A percentile compares a stretch with the other conserved stretches of the same genome.
phyloP scores from a whole-genome alignment of 2,329 filamentous ascomycete genomes.

The Aspergillus brunneoviolaceus region DNA sequence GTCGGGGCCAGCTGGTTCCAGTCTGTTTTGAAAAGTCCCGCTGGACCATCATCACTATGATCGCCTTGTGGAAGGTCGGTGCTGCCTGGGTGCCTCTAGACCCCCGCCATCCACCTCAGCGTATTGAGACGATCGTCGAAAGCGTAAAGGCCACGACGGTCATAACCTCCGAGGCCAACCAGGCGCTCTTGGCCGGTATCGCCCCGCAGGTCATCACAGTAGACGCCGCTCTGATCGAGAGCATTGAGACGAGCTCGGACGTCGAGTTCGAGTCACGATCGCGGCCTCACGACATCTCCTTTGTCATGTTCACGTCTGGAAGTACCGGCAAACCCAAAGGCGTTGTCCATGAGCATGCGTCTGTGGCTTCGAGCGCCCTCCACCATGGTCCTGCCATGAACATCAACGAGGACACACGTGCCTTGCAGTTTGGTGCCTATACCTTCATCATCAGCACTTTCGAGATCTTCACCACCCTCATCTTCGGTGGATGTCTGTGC shows the following conservation, averaged over 20 bases:
- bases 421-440: neutral
- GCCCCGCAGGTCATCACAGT: neutral
- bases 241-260: neutral
- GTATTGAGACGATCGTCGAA: neutral
- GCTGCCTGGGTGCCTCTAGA: slow-evolving; percentile 5
- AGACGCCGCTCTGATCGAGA: neutral
- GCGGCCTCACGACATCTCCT: neutral
- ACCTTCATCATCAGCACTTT: neutral
- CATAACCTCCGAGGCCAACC: neutral
- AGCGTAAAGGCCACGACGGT: neutral
- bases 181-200: neutral
- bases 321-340: slow-evolving; percentile 60
- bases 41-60: slow-evolving; percentile 15
- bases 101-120: neutral
- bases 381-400: neutral
- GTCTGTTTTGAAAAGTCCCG: slow-evolving; percentile 14
- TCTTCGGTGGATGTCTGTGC: neutral
- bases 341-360: slow-evolving; percentile 41
- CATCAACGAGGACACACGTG: neutral
- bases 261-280: neutral
- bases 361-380: neutral
- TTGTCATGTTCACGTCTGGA: slow-evolving; percentile 52
- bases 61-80: slow-evolving; percentile 13
- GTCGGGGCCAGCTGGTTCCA: slow-evolving; percentile 8
- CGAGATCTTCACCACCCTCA: neutral